phyloP scores from a whole-genome alignment of 139 green algal genomes.

The Tetraselmis striata region DNA sequence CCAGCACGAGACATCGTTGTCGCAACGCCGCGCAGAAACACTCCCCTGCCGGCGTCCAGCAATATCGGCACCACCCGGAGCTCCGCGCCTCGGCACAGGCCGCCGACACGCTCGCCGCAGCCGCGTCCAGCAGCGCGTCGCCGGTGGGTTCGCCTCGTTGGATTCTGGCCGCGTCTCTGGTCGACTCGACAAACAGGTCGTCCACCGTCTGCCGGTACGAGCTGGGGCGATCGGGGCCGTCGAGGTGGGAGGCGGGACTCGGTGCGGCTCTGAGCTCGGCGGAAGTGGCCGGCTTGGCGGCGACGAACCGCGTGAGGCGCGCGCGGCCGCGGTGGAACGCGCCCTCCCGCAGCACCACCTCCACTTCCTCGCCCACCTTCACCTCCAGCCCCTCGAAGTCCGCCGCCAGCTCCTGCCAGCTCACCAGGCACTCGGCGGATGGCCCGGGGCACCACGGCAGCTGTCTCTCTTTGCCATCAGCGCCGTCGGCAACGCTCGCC shows the following conservation, averaged over 20 bases:
- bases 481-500: neutral
- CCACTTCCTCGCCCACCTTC: neutral
- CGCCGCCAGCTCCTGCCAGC: neutral
- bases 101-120: neutral
- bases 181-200: neutral
- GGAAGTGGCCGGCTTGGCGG: neutral
- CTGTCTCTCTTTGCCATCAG: neutral
- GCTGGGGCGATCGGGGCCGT: neutral
- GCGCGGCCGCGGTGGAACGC: neutral
- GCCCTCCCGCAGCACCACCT: neutral
- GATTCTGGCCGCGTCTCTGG: neutral
- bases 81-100: neutral
- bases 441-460: neutral
- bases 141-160: too few relatives aligned
- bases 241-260: neutral
- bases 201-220: neutral
- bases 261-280: too few relatives aligned
- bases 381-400: neutral
- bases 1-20: too few relatives aligned
- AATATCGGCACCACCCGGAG: neutral
- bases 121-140: neutral
- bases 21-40: neutral
- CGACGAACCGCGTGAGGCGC: conserved; percentile 1
- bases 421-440: neutral
- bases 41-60: neutral